Base-by-base conservation (phyloP, 768 basidiomycete species). In the Lentinula raphanica region DNA sequence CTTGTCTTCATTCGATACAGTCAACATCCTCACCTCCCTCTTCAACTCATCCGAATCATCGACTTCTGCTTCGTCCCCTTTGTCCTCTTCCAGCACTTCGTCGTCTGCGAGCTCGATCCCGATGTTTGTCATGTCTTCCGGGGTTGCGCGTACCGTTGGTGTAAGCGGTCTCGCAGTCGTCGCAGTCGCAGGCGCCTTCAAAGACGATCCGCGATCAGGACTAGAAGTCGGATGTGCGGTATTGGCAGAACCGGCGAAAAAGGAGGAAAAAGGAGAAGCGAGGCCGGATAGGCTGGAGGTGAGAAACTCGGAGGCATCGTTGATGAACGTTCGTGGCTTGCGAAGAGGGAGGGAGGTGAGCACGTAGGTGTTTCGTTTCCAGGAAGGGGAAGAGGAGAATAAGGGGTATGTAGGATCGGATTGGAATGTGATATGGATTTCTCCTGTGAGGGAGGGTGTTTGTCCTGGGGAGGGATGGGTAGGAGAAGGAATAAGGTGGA, bases 11-110 rank as follows among this genome's bases (percentile, higher is more conserved):
- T 77, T 74, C 29, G 76, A 65, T 54, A 86, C 70, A 11, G 76
- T 72, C 36, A 88, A 65, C 54, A 87, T 76, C 56, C 82, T 74
- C 21, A 90, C 80, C 42, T 74, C 72, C 62, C 91, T 76, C 13
- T 75, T 71, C 39, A 67, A 66, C 44, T 88, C 86, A 3, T 73
- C 74, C 13, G 87, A 85, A 66, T 93, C 86, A 65, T 94, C 91
- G 13, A 85, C 81, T 67, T 91, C 90, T 2, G 80, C 85, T 58
- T 91, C 91, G 68, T 89, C 88, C 5, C 83, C 84, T 23, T 86
- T 78, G 53, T 94, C 91, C 62, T 86, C 84, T 59, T 93, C 90
- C 54, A 90, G 67, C 17, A 92, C 78, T 62, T 94, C 91, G 58
- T 91, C 83, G 65, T 92, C 90, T 44, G 77, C 72, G 60, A 94